Conservation (phyloP, 139 green algal genomes). For the Volvox reticuliferus region DNA sequence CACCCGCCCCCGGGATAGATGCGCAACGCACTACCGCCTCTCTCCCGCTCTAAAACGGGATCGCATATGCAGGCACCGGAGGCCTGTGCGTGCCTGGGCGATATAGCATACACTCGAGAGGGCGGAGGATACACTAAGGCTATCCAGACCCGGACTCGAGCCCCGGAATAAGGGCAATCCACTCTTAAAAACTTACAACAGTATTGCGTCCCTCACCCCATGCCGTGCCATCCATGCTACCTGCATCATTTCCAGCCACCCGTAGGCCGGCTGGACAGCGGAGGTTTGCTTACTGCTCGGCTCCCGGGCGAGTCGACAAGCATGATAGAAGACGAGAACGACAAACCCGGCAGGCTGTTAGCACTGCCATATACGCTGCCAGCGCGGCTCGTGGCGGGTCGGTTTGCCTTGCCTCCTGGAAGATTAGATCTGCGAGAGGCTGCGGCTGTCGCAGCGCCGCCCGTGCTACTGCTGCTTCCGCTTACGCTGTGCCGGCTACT, state of each 20-base stretch:
- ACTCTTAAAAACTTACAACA: not conserved
- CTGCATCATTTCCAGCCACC: slow-evolving; percentile 22
- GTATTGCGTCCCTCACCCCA: not conserved
- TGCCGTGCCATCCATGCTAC: not conserved
- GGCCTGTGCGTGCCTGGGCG: not conserved
- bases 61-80: not conserved
- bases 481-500: not conserved
- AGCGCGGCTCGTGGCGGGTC: slow-evolving; percentile 14
- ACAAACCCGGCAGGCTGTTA: not conserved
- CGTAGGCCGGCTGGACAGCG: not conserved
- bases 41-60: not conserved
- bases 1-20: not conserved
- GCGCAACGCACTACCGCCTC: not conserved
- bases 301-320: not conserved
- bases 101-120: not conserved
- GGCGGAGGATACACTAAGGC: not conserved
- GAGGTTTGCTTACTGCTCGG: not conserved
- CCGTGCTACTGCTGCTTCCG: not conserved
- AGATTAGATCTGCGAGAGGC: no score
- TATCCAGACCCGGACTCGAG: no score
- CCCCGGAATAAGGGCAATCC: not conserved
- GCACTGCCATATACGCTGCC: slow-evolving; percentile 8
- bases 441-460: not conserved
- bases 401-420: no score
- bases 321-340: not conserved